Conservation (phyloP, 768 basidiomycete species). For the Agrocybe praecox region DNA sequence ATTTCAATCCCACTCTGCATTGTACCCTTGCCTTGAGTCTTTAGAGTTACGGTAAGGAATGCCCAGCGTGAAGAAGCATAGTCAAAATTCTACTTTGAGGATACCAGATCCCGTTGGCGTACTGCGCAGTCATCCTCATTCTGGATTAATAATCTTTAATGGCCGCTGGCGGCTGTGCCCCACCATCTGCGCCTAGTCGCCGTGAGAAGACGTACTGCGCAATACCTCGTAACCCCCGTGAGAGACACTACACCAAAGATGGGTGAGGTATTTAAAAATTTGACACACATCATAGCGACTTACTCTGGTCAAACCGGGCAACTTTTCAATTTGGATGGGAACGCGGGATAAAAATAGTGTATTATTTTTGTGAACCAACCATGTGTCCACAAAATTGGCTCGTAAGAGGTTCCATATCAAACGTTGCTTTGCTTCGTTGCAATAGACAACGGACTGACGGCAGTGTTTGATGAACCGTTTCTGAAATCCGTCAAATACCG, state of each 20-base stretch:
- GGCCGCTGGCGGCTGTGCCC: no score
- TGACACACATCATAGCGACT: not conserved
- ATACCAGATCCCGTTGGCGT: not conserved
- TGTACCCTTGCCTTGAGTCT: no score
- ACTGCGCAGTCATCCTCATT: not conserved
- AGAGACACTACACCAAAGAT: not conserved
- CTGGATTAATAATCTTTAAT: not conserved
- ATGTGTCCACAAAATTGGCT: no score
- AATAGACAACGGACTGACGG: not conserved
- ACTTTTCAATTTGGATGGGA: no score
- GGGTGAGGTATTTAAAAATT: not conserved
- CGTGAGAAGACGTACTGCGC: not conserved
- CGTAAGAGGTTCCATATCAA: no score
- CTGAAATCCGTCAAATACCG: slow-evolving; percentile 1
- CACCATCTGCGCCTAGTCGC: no score
- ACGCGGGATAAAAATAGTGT: not conserved
- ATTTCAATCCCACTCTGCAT: no score
- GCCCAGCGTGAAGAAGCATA: no score
- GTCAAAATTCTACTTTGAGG: no score
- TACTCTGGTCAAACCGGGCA: not conserved
- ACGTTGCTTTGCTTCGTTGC: not conserved
- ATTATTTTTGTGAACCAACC: not conserved
- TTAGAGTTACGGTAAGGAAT: no score
- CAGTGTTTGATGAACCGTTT: no score
- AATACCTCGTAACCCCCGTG: no score